Base-by-base conservation (phyloP, 352 stramenopile genomes). In the Pythium brachiatum region DNA sequence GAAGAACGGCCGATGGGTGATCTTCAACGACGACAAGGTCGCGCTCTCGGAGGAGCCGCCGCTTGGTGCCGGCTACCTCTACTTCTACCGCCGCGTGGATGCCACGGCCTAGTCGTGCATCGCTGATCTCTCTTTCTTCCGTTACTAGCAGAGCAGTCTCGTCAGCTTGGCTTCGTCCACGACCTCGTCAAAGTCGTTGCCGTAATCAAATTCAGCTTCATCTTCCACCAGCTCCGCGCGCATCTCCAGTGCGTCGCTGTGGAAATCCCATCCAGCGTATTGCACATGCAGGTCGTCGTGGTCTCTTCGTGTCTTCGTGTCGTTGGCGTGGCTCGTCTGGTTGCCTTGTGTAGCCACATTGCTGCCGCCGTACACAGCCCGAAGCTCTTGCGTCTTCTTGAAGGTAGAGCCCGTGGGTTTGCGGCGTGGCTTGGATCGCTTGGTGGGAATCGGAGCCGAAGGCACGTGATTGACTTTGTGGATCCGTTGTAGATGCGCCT, bases 21-120 rank as follows among this genome's bases (percentile, higher is more conserved):
- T 99, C 67, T 99, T 99, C 72, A 99, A 99, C 74, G 97, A 99
- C 68, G 92, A 98, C 74, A 99, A 99, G 75, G 95, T 99, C 16
- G 96, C 95, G 25, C 62, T 98, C 3, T 99, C 94, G 6, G 83
- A 98, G 60, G 82, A 95, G 57, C 94, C 97, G 21, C 97, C 97
- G 8, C 82, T 98, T 54, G 81, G 87, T n/a, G 85, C 96, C 68
- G 97, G 95, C 21, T 99, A 98, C 73, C 77, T 99, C 32, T 99
- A 99, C 79, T 72, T 99, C 23, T 99, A 92, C 63, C 83, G 79
- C 60, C 80, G 81, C 25, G 76, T 66, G 21, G 81, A 94, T 38
- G 55, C 8, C 50, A 36, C 29, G 60, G 43, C 18, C 20, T 60
- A 21, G 53, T n/a, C 52, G 48, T 12, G 2, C n/a, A 61, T 25